Conservation (phyloP, 371 early-diverging fungal species). For the Pancytospora philotis region DNA sequence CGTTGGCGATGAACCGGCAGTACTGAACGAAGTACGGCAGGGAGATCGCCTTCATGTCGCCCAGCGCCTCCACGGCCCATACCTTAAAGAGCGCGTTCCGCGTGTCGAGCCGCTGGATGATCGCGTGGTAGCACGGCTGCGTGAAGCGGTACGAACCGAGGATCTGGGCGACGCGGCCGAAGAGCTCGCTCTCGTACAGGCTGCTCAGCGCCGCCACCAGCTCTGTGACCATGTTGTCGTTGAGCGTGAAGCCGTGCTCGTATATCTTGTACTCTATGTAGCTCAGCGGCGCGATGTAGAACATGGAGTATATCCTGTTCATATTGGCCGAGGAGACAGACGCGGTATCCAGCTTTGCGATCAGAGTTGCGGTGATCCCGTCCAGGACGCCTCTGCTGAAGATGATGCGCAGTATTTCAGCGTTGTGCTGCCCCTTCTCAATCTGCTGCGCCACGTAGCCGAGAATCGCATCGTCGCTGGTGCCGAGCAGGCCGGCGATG, state of each 20-base stretch:
- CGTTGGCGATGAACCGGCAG: not conserved
- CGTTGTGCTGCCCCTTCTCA: not conserved
- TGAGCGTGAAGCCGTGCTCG: not conserved
- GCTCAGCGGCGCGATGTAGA: constrained; percentile 2
- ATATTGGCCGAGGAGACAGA: not conserved
- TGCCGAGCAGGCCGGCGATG: not conserved
- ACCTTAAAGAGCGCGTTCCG: not conserved
- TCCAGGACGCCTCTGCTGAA: constrained; percentile 2
- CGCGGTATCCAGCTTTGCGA: not conserved
- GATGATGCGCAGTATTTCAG: not conserved
- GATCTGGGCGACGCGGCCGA: not conserved
- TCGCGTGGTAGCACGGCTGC: not conserved
- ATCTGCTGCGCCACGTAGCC: not conserved
- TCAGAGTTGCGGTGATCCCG: not conserved
- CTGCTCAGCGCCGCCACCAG: not conserved
- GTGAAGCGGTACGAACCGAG: not conserved
- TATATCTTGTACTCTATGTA: not conserved
- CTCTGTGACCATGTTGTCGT: constrained; percentile 1
- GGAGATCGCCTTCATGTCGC: not conserved
- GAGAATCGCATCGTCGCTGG: not conserved
- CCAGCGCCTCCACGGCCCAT: too few relatives aligned
- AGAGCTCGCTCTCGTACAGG: not conserved
- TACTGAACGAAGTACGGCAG: not conserved
- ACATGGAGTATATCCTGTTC: constrained; percentile 7
- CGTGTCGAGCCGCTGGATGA: not conserved